A percentile compares a stretch with the other conserved stretches of the same genome.
These are phyloP conservation scores for Torrubiella hemipterigena DNA, from an alignment of 2,329 filamentous ascomycete genomes.

Conservation along the genomic window DNA sequence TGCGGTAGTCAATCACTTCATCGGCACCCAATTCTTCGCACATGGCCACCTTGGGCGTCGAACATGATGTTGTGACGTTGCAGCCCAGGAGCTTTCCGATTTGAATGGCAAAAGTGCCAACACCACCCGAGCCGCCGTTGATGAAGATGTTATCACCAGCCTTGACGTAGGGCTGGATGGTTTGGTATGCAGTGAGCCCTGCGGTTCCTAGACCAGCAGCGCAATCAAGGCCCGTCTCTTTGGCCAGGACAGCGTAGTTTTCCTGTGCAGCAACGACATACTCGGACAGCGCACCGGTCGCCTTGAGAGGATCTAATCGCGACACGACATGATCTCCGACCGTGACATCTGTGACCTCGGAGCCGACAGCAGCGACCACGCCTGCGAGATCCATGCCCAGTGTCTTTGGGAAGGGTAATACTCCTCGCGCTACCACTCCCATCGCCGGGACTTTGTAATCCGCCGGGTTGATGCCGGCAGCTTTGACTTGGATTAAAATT, in stretches of 20 bases:
- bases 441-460: constrained; percentile 36
- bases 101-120: constrained; percentile 50
- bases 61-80: constrained; percentile 49
- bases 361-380: constrained; percentile 24
- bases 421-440: constrained; percentile 20
- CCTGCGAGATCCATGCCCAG: constrained; percentile 41
- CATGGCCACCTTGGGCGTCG: constrained; percentile 43
- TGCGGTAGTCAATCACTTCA: constrained; percentile 50
- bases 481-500: constrained; percentile 30
- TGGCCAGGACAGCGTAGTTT: constrained; percentile 24
- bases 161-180: constrained; percentile 32
- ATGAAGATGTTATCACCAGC: constrained; percentile 48
- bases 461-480: constrained; percentile 32
- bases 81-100: constrained; percentile 51
- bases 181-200: constrained; percentile 35
- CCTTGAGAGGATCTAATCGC: constrained; percentile 13
- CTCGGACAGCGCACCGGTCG: constrained; percentile 29
- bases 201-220: constrained; percentile 31
- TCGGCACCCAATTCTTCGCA: constrained; percentile 51
- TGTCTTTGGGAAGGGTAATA: constrained; percentile 24
- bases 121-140: constrained; percentile 54
- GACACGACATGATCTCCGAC: constrained; percentile 33
- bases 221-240: constrained; percentile 24
- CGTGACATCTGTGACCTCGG: constrained; percentile 16
- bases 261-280: constrained; percentile 23